Base-by-base conservation (phyloP, 768 basidiomycete genomes). In the Amanita inopinata region DNA sequence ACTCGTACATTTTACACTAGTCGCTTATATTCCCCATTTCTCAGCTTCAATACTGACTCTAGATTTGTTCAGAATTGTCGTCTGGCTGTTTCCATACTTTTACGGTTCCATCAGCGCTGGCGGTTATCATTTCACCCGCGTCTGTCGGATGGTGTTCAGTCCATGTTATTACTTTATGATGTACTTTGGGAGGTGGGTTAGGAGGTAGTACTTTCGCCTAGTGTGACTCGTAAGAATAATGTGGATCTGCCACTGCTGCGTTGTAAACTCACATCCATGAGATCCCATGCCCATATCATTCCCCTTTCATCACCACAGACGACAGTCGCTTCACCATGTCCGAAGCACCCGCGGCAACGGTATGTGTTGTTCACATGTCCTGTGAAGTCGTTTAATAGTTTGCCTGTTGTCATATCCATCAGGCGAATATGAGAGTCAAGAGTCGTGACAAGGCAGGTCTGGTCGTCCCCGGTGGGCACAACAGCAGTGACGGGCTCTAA, bases 281-380 rank as follows among this genome's bases (percentile, higher is more conserved):
- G 65, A 52, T 94, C 89, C 93, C 93, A 99, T 31, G 78, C 78
- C 89, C 90, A 96, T 2, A 99, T 65, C 47, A 62, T 65, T 0
- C 96, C 96, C 5, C 81, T 73, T 61, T 97, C 96, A 56, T 98
- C 96, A 6, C 96, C 96, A 47, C 77, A 81, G 3, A 94, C 57
- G 11, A 98, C 78, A 18, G 59, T 76, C 5, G 81, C 83, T 61
- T 98, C 96, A 3, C 70, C 82, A 48, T 84, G 74, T 8, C 85
- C 85, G 53, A 94, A 94, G 51, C 78, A 83, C 18, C 82, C 80
- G 20, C 83, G 79, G 54, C 76, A 83, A 17, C 88, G 76, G 58
- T 93, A 94, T 12, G 78, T 71, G 25, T 69, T 62, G 51, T 88
- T 85, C 5, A 61, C 58, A 55, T 94, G 88, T 0, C 88, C 90